Conservation (phyloP, 768 basidiomycete genomes). For the Paxillus rubicundulus region DNA sequence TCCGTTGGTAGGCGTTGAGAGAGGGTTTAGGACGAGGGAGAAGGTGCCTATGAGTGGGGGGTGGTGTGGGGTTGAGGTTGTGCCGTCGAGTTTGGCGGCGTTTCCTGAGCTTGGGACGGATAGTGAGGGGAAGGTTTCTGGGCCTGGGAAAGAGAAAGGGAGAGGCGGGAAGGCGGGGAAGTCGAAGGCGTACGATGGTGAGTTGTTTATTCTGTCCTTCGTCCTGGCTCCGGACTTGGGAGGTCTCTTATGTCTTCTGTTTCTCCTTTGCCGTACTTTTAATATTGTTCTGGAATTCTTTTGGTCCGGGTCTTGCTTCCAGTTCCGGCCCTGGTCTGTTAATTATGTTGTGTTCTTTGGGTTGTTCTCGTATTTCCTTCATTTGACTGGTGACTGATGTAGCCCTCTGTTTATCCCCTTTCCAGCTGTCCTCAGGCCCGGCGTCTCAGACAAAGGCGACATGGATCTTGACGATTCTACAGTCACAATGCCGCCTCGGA, state of each 20-base stretch:
- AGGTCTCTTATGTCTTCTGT: too few relatives aligned
- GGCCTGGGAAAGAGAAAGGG: conserved; percentile 17
- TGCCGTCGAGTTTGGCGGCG: conserved; percentile 27
- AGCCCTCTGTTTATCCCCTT: neutral
- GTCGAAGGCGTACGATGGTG: conserved; percentile 19
- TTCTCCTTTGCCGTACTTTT: neutral
- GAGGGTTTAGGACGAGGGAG: conserved; percentile 65
- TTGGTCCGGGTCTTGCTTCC: neutral
- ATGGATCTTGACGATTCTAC: conserved; percentile 16
- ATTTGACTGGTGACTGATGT: neutral
- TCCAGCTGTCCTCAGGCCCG: neutral
- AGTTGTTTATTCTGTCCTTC: conserved; percentile 8
- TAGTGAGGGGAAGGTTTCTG: conserved; percentile 1
- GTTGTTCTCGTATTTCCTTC: too few relatives aligned
- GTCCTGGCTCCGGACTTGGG: too few relatives aligned
- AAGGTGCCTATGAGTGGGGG: conserved; percentile 56
- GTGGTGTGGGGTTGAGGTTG: conserved; percentile 61
- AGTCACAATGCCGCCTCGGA: conserved; percentile 53
- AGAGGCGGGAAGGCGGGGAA: neutral
- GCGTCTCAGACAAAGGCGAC: conserved; percentile 7
- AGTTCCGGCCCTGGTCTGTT: too few relatives aligned
- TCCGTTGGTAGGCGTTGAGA: conserved; percentile 56
- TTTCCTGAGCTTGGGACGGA: conserved; percentile 15
- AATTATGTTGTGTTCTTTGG: too few relatives aligned
- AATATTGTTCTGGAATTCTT: neutral